Percentiles rank a stretch among this genome's conserved stretches.
Conservation (phyloP, 331 rosid genomes). For the Acacia concinna region DNA sequence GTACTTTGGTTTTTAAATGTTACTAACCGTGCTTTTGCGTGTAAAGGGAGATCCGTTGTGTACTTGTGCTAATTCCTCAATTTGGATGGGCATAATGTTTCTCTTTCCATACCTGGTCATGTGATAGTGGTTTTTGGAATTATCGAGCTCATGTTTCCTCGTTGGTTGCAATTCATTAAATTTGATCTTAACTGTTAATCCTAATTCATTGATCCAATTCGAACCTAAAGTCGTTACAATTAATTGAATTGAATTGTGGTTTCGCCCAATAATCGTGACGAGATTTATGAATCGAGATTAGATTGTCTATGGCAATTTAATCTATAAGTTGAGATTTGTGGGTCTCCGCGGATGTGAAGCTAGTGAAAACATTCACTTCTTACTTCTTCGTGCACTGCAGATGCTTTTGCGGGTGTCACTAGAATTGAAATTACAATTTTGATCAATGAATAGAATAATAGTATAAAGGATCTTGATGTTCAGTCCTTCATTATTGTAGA, state of each 20-base stretch:
- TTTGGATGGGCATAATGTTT: neutral
- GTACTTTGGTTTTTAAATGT: slow-evolving; percentile 17
- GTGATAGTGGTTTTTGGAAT: neutral
- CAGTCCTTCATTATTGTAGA: neutral
- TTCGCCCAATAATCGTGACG: slow-evolving; percentile 9
- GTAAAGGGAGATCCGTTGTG: neutral
- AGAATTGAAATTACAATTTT: neutral
- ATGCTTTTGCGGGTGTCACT: neutral
- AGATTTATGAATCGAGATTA: neutral
- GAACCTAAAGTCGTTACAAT: neutral
- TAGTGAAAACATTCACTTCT: neutral
- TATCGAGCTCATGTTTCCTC: neutral
- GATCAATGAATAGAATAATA: neutral
- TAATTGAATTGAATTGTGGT: slow-evolving; percentile 1
- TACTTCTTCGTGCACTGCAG: neutral
- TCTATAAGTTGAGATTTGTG: neutral
- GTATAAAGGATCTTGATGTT: neutral
- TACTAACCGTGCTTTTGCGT: neutral
- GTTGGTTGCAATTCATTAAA: neutral
- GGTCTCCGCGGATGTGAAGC: neutral
- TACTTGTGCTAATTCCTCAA: neutral
- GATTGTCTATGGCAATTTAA: neutral
- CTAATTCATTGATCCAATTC: neutral
- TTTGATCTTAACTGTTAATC: neutral
- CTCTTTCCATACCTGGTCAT: neutral